phyloP scores from a whole-genome alignment of 1,284 basidiomycete genomes.

The Abortiporus biennis region DNA sequence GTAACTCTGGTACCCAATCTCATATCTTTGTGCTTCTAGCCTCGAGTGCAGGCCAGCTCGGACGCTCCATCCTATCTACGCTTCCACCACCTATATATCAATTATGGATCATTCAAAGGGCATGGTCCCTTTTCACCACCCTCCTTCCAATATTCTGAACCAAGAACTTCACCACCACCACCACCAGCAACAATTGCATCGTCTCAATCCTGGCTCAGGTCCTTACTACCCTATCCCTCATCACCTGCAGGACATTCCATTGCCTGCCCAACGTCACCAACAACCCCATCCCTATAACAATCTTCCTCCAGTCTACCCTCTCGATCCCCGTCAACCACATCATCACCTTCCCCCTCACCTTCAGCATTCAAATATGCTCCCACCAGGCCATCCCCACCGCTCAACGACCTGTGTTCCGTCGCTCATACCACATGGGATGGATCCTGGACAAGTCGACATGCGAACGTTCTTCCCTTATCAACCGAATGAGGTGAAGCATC shows the following conservation, averaged over 20 bases:
- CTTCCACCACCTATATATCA: constrained; percentile 1
- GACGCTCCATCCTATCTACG: neutral
- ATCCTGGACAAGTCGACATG: constrained; percentile 57
- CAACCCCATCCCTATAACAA: too few relatives aligned
- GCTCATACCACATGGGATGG: constrained; percentile 45
- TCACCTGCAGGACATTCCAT: too few relatives aligned
- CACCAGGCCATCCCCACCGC: neutral
- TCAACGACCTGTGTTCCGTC: constrained; percentile 35
- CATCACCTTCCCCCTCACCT: neutral
- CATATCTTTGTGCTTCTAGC: constrained; percentile 1
- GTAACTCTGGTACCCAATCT: too few relatives aligned
- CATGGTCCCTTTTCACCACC: constrained; percentile 5
- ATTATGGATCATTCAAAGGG: too few relatives aligned
- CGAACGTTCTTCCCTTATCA: constrained; percentile 78
- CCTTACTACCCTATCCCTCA: too few relatives aligned
- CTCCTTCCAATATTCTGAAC: neutral
- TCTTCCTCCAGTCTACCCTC: too few relatives aligned
- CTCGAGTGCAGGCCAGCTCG: constrained; percentile 7
- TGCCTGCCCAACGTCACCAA: too few relatives aligned
- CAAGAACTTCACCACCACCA: neutral
- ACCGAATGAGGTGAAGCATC: constrained; percentile 87
- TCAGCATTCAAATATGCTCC: neutral
- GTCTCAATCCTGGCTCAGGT: too few relatives aligned
- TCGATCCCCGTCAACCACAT: constrained; percentile 1
- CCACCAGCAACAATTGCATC: too few relatives aligned